Evolutionary conservation across 1,284 basidiomycete species (phyloP), one percentile per base, ranked within the genome.

Genomic region (Trichosporon asahii): DNA sequence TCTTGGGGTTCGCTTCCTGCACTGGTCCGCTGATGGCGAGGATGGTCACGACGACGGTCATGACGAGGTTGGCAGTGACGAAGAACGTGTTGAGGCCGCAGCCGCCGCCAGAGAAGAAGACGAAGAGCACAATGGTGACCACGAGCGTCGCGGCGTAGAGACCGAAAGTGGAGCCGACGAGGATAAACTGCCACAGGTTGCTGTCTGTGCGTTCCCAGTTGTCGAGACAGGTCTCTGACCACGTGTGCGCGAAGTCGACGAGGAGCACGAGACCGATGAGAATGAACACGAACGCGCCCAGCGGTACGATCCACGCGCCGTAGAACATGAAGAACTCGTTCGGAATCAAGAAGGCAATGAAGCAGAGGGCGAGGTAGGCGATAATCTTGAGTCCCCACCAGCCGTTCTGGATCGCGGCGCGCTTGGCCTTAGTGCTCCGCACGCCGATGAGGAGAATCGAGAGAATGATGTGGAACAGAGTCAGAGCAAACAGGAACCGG

Each of bases 351-450:
- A 86, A 94, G 90, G 98, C 92, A 82, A 96, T 90, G 87, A 99
- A 99, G 5, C 91, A 91, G 29, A 92, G 82, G 61, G 88, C 85
- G 70, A 96, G 91, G 85, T 64, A 97, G 85, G 92, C 86, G 2
- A 98, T 86, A 40, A 94, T 89, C 82, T 99, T 99, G 14, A 95
- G 95, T 40, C 96, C 96, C 96, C 96, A 99, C 95, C 95, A 99
- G 91, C 96, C 96, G 81, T 99, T 99, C 86, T 99, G 96, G 70
- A 99, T 90, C 12, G 94, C 90, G 1, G 96, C 93, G 23, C 96
- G 89, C 82, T 93, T 95, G 72, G 94, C 90, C 71, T 90, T 89
- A 5, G 97, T 98, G 78, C 95, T 91, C 76, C 89, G 88, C 7
- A 99, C 92, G 29, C 94, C 94, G 72, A 98, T 87, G 33, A 99